A percentile compares a stretch with the other conserved stretches of the same genome.
These are phyloP conservation scores for Astraeus odoratus DNA, from an alignment of 768 basidiomycete species.

Conservation along the genomic window DNA sequence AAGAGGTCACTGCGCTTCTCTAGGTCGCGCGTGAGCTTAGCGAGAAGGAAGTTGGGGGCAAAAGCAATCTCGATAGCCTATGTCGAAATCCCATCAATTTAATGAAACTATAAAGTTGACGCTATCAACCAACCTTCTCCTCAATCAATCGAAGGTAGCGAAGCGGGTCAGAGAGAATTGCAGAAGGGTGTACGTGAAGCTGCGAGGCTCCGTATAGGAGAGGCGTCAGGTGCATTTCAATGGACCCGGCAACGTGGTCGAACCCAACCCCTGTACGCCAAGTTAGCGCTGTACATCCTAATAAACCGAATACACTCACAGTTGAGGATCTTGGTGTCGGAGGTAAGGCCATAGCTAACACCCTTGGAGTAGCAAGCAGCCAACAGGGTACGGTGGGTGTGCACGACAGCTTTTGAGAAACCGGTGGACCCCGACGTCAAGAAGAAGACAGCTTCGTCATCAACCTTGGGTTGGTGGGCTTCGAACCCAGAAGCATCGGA, in stretches of 20 bases:
- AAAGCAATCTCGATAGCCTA: conserved; percentile 25
- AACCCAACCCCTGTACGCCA: conserved; percentile 29
- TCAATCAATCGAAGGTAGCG: conserved; percentile 27
- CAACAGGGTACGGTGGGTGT: conserved; percentile 33
- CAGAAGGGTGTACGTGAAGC: conserved; percentile 17
- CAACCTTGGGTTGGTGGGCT: conserved; percentile 18
- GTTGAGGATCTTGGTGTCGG: conserved; percentile 28
- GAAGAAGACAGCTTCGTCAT: conserved; percentile 28
- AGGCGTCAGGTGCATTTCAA: conserved; percentile 32
- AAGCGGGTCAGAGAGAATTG: conserved; percentile 18
- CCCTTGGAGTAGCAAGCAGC: conserved; percentile 28
- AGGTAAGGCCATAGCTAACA: conserved; percentile 24
- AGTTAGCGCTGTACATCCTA: background rate
- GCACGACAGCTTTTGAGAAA: conserved; percentile 37
- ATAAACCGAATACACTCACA: conserved; percentile 14
- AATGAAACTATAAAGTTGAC: too few species aligned
- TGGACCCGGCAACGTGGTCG: conserved; percentile 36
- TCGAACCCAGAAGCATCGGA: conserved; percentile 10
- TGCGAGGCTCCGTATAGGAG: conserved; percentile 24
- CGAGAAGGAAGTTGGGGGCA: conserved; percentile 37
- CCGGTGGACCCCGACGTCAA: conserved; percentile 40
- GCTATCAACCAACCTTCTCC: conserved; percentile 16
- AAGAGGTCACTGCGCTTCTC: conserved; percentile 14
- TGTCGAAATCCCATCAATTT: background rate
- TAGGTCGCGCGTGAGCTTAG: conserved; percentile 31